These are phyloP conservation scores for Rhizophora apiculata DNA, from an alignment of 345 rosid genomes.

Conservation along the genomic window DNA sequence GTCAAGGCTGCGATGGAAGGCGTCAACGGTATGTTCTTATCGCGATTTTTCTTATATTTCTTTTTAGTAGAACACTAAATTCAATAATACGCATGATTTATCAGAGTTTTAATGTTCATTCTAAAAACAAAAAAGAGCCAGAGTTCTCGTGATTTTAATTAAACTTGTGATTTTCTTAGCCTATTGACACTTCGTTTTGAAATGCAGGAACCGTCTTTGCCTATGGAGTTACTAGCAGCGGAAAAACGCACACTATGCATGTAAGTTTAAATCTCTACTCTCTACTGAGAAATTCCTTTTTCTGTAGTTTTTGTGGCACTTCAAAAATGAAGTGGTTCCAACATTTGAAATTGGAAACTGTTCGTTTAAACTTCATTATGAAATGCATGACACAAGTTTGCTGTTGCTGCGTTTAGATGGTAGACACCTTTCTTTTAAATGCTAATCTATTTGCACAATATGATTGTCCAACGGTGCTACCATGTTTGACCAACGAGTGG, in stretches of 20 bases:
- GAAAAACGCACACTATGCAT: conserved; percentile 99
- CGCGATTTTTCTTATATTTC: neutral
- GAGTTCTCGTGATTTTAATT: neutral
- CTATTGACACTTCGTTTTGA: neutral
- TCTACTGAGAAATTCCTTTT: neutral
- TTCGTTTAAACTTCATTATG: neutral
- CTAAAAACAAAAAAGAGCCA: no score
- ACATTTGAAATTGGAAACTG: neutral
- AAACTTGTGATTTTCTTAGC: neutral
- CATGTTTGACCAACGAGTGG: neutral
- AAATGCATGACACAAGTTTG: neutral
- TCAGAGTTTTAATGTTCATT: no score
- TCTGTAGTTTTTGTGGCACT: neutral
- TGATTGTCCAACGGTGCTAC: neutral
- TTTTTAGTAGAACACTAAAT: no score
- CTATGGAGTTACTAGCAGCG: conserved; percentile 99
- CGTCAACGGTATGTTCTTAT: conserved; percentile 59
- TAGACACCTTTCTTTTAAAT: no score
- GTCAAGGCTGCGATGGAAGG: conserved; percentile 99
- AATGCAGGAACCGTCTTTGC: conserved; percentile 95
- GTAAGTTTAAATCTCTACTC: conserved; percentile 41
- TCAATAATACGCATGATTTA: no score
- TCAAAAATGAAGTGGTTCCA: no score
- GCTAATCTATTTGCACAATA: neutral
- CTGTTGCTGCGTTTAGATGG: no score